A percentile compares a stretch with the other conserved stretches of the same genome.
Conservation (phyloP, 1,284 basidiomycete species). For the Phlebopus sp. region DNA sequence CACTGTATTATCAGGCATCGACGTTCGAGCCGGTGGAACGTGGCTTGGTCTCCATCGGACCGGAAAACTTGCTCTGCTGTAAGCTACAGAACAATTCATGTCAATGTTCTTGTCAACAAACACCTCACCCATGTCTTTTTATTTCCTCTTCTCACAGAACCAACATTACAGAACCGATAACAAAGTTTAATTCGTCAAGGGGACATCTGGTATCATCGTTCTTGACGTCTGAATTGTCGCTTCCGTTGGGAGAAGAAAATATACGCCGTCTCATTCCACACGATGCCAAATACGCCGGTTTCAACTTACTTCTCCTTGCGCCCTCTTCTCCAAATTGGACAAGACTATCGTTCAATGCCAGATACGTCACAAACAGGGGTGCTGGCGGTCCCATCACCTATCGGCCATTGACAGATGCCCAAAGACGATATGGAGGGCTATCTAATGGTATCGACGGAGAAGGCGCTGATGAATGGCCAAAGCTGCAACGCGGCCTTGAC, state of each 20-base stretch:
- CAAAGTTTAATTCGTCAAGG: slow-evolving; percentile 52
- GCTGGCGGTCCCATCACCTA: slow-evolving; percentile 56
- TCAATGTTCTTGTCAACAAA: slow-evolving; percentile 6
- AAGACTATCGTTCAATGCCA: slow-evolving; percentile 45
- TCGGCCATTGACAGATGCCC: slow-evolving; percentile 47
- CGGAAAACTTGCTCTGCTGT: slow-evolving; percentile 71
- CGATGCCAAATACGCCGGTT: slow-evolving; percentile 63
- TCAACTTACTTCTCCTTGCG: slow-evolving; percentile 69
- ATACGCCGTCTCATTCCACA: slow-evolving; percentile 42
- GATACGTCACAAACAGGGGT: slow-evolving; percentile 65
- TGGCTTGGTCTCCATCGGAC: slow-evolving; percentile 70
- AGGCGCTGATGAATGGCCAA: slow-evolving; percentile 64
- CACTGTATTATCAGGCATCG: slow-evolving; percentile 67
- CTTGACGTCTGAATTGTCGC: slow-evolving; percentile 32
- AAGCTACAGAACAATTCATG: slow-evolving; percentile 30
- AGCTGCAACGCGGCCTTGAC: slow-evolving; percentile 56
- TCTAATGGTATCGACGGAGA: slow-evolving; percentile 70
- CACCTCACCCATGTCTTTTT: not conserved
- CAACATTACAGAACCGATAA: slow-evolving; percentile 69
- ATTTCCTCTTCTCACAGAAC: slow-evolving; percentile 45
- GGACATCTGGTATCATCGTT: slow-evolving; percentile 67
- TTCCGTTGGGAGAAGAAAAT: slow-evolving; percentile 40
- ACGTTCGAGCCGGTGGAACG: slow-evolving; percentile 68
- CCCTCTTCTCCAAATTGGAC: slow-evolving; percentile 24
- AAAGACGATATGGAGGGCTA: slow-evolving; percentile 53